Evolutionary conservation across 306 rosid genomes (phyloP).

Genomic region (Trichosanthes truncata): DNA sequence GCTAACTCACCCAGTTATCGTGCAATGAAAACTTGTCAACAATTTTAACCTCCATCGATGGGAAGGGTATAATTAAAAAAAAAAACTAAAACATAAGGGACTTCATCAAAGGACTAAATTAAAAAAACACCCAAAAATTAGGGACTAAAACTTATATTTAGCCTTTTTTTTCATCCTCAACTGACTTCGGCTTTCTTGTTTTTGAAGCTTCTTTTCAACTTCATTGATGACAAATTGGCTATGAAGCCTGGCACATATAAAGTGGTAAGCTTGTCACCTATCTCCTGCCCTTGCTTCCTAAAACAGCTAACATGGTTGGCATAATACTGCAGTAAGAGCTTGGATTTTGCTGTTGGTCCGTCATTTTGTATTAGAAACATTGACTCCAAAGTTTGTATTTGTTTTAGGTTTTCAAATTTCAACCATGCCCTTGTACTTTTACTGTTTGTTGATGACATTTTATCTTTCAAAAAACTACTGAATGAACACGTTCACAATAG

Average conservation of each 20-base stretch:
- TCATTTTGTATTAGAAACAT: neutral
- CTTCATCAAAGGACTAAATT: neutral
- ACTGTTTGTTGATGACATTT: neutral
- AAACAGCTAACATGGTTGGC: neutral
- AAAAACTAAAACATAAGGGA: neutral
- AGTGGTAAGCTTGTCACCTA: constrained; percentile 43
- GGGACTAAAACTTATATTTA: neutral
- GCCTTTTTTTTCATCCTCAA: neutral
- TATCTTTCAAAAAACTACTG: neutral
- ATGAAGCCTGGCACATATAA: constrained; percentile 56
- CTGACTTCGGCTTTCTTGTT: constrained; percentile 15
- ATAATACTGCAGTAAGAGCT: neutral
- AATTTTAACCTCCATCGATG: neutral
- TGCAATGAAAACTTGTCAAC: neutral
- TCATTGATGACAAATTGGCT: constrained; percentile 39
- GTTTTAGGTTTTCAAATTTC: neutral
- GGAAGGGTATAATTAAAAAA: neutral
- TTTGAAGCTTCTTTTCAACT: constrained; percentile 56
- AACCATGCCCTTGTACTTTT: constrained; percentile 12
- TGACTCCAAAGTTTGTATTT: neutral
- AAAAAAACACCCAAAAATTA: neutral
- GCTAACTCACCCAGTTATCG: neutral
- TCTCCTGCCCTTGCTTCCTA: neutral
- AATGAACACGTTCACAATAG: neutral
- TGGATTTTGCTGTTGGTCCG: neutral